A percentile compares a stretch with the other conserved stretches of the same genome.
Conservation (phyloP, 441 rosid genomes). For the Corymbia calophylla region DNA sequence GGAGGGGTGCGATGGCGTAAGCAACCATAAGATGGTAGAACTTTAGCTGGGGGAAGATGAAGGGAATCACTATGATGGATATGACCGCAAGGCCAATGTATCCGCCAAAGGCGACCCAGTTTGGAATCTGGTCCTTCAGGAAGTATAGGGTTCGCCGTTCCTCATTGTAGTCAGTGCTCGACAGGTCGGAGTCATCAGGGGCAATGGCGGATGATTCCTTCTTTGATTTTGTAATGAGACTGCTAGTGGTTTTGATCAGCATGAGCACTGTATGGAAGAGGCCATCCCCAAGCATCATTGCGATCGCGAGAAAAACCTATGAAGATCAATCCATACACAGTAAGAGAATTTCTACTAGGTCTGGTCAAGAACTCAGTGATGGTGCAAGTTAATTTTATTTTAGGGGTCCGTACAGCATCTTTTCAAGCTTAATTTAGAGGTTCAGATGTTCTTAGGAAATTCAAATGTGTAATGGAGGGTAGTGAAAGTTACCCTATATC, state of each 20-base stretch:
- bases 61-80: conserved; percentile 46
- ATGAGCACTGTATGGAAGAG: conserved; percentile 18
- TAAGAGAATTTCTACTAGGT: neutral
- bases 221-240: conserved; percentile 9
- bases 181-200: neutral
- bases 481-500: conserved; percentile 45
- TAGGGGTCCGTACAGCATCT: neutral
- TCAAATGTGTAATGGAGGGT: neutral
- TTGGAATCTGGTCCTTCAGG: conserved; percentile 67
- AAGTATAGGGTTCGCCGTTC: conserved; percentile 46
- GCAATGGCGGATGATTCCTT: conserved; percentile 3
- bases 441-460: neutral
- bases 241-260: conserved; percentile 28
- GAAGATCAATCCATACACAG: neutral
- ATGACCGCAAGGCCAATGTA: conserved; percentile 42
- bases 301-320: conserved; percentile 69
- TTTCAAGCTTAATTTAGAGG: neutral
- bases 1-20: conserved; percentile 57
- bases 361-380: neutral
- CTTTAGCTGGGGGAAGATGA: conserved; percentile 59
- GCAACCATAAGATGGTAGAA: conserved; percentile 72
- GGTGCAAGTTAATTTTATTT: neutral
- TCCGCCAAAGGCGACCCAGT: conserved; percentile 45
- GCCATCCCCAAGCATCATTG: conserved; percentile 18
- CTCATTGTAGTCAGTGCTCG: conserved; percentile 29